Evolutionary conservation across 23 red algal species (phyloP).

Genomic region (Gracilariopsis chorda): DNA sequence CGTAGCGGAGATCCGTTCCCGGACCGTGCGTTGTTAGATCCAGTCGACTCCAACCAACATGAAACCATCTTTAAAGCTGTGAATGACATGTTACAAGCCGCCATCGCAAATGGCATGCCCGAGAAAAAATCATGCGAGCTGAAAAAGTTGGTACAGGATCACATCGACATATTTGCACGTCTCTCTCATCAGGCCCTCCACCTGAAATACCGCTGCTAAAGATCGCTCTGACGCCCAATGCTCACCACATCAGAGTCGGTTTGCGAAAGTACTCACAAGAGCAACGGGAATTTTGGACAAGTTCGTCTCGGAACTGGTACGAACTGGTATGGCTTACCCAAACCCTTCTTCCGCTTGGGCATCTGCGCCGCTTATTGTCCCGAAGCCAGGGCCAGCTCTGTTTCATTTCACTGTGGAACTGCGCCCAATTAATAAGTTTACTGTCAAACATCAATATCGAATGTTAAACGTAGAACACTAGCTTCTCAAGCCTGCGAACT

Average conservation of each 20-base stretch:
- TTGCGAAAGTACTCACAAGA: conserved; percentile 19
- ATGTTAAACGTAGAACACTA: conserved; percentile 31
- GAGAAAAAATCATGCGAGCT: not conserved
- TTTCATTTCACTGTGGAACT: conserved; percentile 28
- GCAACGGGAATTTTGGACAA: not conserved
- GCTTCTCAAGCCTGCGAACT: not conserved
- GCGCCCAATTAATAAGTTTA: not conserved
- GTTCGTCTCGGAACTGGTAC: not conserved
- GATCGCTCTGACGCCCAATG: not conserved
- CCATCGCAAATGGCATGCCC: not conserved
- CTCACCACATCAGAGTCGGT: not conserved
- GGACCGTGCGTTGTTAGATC: not conserved
- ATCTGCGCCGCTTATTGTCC: not conserved
- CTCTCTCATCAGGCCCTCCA: not conserved
- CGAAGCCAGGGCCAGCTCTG: not conserved
- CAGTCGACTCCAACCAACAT: not conserved
- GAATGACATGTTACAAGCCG: not conserved
- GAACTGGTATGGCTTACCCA: not conserved
- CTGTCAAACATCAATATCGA: conserved; percentile 9
- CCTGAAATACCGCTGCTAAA: not conserved
- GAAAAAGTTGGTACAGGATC: not conserved
- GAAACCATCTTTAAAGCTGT: not conserved
- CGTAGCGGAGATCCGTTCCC: not conserved
- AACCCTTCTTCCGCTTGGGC: conserved; percentile 23
- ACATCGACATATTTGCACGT: conserved; percentile 12